These are phyloP conservation scores for Pseudofabraea citricarpa DNA, from an alignment of 2,329 filamentous ascomycete genomes.

Conservation along the genomic window DNA sequence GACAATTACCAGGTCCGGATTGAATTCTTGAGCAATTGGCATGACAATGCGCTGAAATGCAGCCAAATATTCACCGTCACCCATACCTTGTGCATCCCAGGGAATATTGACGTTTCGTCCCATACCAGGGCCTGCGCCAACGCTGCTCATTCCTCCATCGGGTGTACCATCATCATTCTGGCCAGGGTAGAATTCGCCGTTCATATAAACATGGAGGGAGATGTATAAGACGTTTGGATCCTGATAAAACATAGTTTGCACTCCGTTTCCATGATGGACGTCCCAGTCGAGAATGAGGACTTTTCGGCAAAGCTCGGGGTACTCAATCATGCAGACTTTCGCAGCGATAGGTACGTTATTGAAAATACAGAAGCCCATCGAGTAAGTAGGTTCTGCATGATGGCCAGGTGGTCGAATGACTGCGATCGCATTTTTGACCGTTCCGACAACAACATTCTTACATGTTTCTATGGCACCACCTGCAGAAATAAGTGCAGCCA, in stretches of 20 bases:
- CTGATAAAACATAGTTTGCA: slow-evolving; percentile 93
- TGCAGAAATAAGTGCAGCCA: slow-evolving; percentile 76
- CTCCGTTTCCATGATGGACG: slow-evolving; percentile 79
- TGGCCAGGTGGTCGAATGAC: slow-evolving; percentile 94
- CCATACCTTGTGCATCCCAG: slow-evolving; percentile 74
- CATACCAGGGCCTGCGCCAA: slow-evolving; percentile 48
- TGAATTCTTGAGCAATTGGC: slow-evolving; percentile 90
- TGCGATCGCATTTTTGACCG: slow-evolving; percentile 91
- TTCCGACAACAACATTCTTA: slow-evolving; percentile 76
- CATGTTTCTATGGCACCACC: slow-evolving; percentile 96
- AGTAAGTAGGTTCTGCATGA: slow-evolving; percentile 79
- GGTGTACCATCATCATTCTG: slow-evolving; percentile 55
- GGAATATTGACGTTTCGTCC: slow-evolving; percentile 64
- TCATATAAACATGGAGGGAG: slow-evolving; percentile 83
- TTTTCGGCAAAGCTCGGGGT: slow-evolving; percentile 77
- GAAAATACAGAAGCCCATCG: slow-evolving; percentile 96
- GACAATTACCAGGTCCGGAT: slow-evolving; percentile 91
- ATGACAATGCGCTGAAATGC: slow-evolving; percentile 96
- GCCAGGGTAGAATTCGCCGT: slow-evolving; percentile 81
- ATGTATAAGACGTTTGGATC: slow-evolving; percentile 96
- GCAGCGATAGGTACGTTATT: slow-evolving; percentile 95
- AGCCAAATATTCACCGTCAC: slow-evolving; percentile 93
- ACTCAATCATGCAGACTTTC: slow-evolving; percentile 79
- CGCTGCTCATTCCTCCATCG: slow-evolving; percentile 57
- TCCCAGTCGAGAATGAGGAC: slow-evolving; percentile 93